Evolutionary conservation across 2,329 filamentous ascomycete species (phyloP).

Genomic region (Epicoccum sorghinum): DNA sequence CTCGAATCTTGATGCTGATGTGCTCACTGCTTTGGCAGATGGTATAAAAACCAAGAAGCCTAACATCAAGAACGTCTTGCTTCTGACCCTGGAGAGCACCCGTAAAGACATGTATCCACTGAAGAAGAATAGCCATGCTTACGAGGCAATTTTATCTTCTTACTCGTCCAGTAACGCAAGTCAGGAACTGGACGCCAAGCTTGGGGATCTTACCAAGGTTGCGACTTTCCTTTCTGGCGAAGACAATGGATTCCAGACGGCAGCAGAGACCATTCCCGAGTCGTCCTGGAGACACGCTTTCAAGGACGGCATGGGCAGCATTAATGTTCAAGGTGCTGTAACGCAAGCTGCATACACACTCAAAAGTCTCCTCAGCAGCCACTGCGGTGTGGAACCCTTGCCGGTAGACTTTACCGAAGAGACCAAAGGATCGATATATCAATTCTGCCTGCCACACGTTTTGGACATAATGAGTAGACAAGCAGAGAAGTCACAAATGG

Average conservation of each 20-base stretch:
- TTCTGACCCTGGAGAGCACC: conserved; percentile 24
- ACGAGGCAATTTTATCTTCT: conserved; percentile 17
- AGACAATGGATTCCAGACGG: conserved; percentile 9
- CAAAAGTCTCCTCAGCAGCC: conserved; percentile 24
- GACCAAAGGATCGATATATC: conserved; percentile 20
- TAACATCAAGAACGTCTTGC: conserved; percentile 21
- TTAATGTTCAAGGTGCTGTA: conserved; percentile 23
- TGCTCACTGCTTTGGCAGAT: conserved; percentile 2
- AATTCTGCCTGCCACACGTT: conserved; percentile 22
- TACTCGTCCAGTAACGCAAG: conserved; percentile 13
- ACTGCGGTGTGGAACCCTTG: conserved; percentile 25
- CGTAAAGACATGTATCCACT: conserved; percentile 25
- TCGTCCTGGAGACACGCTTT: conserved; percentile 15
- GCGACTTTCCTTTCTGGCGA: conserved; percentile 20
- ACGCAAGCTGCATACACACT: conserved; percentile 25
- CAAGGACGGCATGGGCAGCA: conserved; percentile 22
- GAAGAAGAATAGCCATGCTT: conserved; percentile 20
- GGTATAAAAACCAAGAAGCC: conserved; percentile 12
- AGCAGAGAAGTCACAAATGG: background rate
- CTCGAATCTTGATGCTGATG: conserved; percentile 20
- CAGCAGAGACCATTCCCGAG: background rate
- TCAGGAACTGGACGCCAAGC: conserved; percentile 17
- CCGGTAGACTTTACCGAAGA: conserved; percentile 27
- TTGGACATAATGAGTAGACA: conserved; percentile 12
- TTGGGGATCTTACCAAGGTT: conserved; percentile 14